A percentile compares a stretch with the other conserved stretches of the same genome.
These are phyloP conservation scores for Orbilia ellipsospora DNA, from an alignment of 2,329 filamentous ascomycete species.

Conservation along the genomic window DNA sequence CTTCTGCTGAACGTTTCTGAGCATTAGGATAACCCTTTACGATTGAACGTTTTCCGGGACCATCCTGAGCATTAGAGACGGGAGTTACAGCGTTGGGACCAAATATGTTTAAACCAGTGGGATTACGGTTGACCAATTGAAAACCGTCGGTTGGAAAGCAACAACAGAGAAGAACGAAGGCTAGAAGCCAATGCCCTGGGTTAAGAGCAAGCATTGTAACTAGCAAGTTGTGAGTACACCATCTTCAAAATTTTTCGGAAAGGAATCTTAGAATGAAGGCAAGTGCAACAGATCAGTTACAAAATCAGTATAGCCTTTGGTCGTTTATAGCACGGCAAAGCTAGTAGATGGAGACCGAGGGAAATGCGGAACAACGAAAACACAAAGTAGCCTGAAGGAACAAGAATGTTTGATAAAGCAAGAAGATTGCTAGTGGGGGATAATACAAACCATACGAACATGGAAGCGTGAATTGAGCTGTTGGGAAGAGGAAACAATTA, in stretches of 20 bases:
- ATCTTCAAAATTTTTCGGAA: background rate
- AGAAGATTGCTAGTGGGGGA: background rate
- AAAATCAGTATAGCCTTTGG: background rate
- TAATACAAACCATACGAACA: background rate
- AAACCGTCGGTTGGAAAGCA: constrained; percentile 21
- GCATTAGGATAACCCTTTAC: background rate
- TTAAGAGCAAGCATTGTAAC: constrained; percentile 26
- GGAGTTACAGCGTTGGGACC: constrained; percentile 22
- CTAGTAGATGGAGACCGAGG: background rate
- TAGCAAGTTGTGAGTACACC: constrained; percentile 25
- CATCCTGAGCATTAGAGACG: constrained; percentile 23
- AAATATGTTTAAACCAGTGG: constrained; percentile 39
- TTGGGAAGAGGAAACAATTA: too few relatives aligned
- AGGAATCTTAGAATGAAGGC: background rate
- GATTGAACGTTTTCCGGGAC: constrained; percentile 18
- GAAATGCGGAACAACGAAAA: background rate
- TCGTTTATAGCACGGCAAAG: too few relatives aligned
- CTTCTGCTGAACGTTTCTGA: constrained; percentile 44
- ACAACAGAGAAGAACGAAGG: constrained; percentile 25
- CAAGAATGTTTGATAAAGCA: background rate
- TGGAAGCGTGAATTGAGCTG: too few relatives aligned
- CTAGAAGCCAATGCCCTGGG: constrained; percentile 36
- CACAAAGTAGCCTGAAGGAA: background rate
- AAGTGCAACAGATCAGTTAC: background rate
- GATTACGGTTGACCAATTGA: constrained; percentile 37